Evolutionary conservation across 495 filamentous ascomycete species (phyloP), one percentile per base, ranked within the genome.

Genomic region (Hypoxylon fragiforme): DNA sequence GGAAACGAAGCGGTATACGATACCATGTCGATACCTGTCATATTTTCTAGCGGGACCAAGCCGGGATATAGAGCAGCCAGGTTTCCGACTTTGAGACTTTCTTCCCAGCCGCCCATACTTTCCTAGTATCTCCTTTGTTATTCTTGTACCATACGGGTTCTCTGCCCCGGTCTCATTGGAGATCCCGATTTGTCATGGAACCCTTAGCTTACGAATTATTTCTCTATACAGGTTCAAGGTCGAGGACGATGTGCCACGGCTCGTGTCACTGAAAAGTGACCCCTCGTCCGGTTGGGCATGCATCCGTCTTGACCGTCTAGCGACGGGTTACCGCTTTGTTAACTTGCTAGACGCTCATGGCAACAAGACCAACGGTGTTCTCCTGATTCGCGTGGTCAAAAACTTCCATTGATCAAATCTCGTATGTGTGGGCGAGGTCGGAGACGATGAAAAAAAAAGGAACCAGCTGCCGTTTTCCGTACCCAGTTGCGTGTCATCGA

Each of bases 231-330:
- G 92, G 62, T 87, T 97, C 72, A 95, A 92, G 69, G 77, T 96
- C 59, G 86, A 91, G 64, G 87, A 96, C 61, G 82, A 89, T 44
- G 35, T 57, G 81, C 49, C 57, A 44, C 56, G 35, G 44, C 51
- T 64, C 45, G 57, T 50, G 51, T 67, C 48, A 20, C 21, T 53
- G 11, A 49, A 42, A 13, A 77, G 80, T 53, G 87, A 92, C 55
- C 71, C 82, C 21, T 64, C 91, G 14, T 83, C 86, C 18, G 89
- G 87, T 9, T 96, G 92, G 92, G 83, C 89, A 22, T 96, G 92
- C 69, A 86, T 96, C 63, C 83, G 90, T 18, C 83, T 97, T 2
- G 90, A 96, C 70, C 84, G 90, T 20, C 69, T 96, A 11, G 83
- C 82, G 57, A 73, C 78, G 31, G 92, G 92, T 3, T 88, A 89